Percentiles rank a stretch among this genome's conserved stretches.
These are phyloP conservation scores for Stemphylium lycopersici DNA, from an alignment of 2,329 filamentous ascomycete genomes.

Conservation along the genomic window DNA sequence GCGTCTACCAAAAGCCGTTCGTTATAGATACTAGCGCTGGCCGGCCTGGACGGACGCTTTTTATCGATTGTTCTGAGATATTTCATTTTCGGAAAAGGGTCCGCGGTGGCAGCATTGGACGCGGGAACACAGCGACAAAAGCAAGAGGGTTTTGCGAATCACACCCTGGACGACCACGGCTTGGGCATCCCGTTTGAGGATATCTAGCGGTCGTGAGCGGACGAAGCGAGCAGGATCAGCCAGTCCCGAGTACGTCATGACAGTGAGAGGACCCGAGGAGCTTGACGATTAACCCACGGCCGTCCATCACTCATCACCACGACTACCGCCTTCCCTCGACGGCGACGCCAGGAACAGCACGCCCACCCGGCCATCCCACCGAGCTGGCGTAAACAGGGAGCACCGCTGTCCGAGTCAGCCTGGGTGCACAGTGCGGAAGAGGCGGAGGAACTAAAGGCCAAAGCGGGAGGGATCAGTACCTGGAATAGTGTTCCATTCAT, in stretches of 20 bases:
- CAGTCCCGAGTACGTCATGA: too few relatives aligned
- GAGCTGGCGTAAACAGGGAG: slow-evolving; percentile 7
- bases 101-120: slow-evolving; percentile 20
- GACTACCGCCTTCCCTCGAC: background rate
- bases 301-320: background rate
- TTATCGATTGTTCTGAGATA: slow-evolving; percentile 7
- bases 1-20: slow-evolving; percentile 5
- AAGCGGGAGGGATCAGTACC: slow-evolving; percentile 21
- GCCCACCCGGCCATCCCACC: background rate
- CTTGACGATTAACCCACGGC: background rate
- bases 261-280: background rate
- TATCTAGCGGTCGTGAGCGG: background rate
- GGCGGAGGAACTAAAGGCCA: slow-evolving; percentile 24
- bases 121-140: slow-evolving; percentile 18
- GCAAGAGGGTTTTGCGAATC: slow-evolving; percentile 14
- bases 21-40: background rate
- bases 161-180: background rate
- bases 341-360: background rate
- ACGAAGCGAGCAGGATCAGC: too few relatives aligned
- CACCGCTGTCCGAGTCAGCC: slow-evolving; percentile 6
- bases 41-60: slow-evolving; percentile 10
- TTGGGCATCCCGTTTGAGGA: background rate
- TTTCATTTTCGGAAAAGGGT: slow-evolving; percentile 17
- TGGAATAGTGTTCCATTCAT: slow-evolving; percentile 10
- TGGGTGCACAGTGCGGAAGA: slow-evolving; percentile 16